Evolutionary conservation across 441 rosid species (phyloP).

Genomic region (Arabidopsis lyrata): DNA sequence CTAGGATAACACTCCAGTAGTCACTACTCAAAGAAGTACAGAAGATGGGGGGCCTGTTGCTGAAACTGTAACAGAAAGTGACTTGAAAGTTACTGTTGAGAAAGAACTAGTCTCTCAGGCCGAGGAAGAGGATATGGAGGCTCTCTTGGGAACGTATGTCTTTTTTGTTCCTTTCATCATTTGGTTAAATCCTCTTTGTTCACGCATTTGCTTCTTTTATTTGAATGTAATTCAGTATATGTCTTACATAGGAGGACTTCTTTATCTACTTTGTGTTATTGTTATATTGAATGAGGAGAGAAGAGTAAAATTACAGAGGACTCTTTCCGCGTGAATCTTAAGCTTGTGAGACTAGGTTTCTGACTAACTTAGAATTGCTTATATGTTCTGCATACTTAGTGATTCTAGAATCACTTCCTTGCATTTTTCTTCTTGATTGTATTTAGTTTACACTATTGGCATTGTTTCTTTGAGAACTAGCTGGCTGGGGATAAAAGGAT

Average conservation of each 20-base stretch:
- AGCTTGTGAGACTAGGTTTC: conserved; percentile 28
- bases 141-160: conserved; percentile 92
- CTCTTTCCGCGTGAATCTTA: conserved; percentile 8
- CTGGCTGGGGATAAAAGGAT: neutral
- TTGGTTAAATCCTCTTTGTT: conserved; percentile 21
- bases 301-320: conserved; percentile 13
- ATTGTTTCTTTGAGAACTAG: conserved; percentile 14
- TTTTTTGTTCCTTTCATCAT: conserved; percentile 30
- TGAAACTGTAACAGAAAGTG: conserved; percentile 67
- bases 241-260: conserved; percentile 9
- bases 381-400: conserved; percentile 12
- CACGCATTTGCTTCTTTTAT: neutral
- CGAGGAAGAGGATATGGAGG: conserved; percentile 99
- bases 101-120: conserved; percentile 92
- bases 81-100: conserved; percentile 90
- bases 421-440: conserved; percentile 1
- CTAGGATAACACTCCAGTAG: conserved; percentile 86
- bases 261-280: neutral
- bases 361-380: conserved; percentile 14
- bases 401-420: conserved; percentile 9
- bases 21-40: conserved; percentile 62
- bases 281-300: conserved; percentile 20
- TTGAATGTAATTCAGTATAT: conserved; percentile 15
- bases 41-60: conserved; percentile 74
- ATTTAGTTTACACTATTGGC: neutral